These are phyloP conservation scores for Colletotrichum acutatum DNA, from an alignment of 2,329 filamentous ascomycete species.

Conservation along the genomic window DNA sequence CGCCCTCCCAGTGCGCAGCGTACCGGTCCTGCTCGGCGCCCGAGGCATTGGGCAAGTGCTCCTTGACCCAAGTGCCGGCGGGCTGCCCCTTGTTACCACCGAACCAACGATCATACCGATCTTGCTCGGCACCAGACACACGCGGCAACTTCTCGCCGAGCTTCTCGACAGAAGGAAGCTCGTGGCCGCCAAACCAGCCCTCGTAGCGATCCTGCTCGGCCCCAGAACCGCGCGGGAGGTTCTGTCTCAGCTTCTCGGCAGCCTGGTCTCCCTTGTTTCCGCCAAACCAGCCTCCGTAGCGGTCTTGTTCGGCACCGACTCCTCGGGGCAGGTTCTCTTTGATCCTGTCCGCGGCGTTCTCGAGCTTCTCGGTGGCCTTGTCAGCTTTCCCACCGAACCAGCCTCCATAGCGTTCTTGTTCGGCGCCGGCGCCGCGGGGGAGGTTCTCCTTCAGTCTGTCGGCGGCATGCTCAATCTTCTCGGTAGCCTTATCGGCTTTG, in stretches of 20 bases:
- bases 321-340: conserved; percentile 19
- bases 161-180: conserved; percentile 11
- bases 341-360: neutral
- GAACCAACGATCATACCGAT: conserved; percentile 37
- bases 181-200: conserved; percentile 38
- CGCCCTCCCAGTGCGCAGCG: conserved; percentile 22
- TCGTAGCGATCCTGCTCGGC: conserved; percentile 41
- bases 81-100: conserved; percentile 30
- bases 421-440: conserved; percentile 33
- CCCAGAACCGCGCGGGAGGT: conserved; percentile 17
- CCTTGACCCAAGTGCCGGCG: conserved; percentile 7
- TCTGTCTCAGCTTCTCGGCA: neutral
- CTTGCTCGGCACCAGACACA: conserved; percentile 34
- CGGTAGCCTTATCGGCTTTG: conserved; percentile 19
- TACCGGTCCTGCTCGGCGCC: conserved; percentile 40
- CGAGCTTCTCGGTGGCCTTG: neutral
- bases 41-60: conserved; percentile 20
- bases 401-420: conserved; percentile 39
- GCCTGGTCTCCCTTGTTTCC: conserved; percentile 23
- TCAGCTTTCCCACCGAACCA: conserved; percentile 38
- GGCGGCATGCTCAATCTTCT: neutral
- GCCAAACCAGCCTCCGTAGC: conserved; percentile 35
- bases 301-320: conserved; percentile 32
- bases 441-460: conserved; percentile 21
- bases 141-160: conserved; percentile 23